A percentile compares a stretch with the other conserved stretches of the same genome.
Evolutionary conservation across 768 basidiomycete genomes (phyloP).

Genomic region (Lactarius psammicola): DNA sequence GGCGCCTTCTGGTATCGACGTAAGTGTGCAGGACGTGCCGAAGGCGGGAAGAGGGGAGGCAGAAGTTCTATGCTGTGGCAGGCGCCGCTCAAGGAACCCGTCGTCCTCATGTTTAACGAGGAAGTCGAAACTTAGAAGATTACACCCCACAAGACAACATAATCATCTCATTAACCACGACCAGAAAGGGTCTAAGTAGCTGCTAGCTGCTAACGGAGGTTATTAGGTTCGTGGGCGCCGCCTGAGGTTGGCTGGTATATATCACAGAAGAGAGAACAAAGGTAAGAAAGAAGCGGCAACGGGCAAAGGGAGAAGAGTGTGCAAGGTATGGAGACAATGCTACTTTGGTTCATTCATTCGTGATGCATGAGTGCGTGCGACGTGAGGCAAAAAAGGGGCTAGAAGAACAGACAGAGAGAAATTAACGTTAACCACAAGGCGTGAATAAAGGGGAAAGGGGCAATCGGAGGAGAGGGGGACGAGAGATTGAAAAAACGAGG

Average conservation of each 20-base stretch:
- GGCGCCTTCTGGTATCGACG: no score
- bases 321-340: constrained; percentile 24
- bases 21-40: no score
- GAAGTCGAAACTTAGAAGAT: not conserved
- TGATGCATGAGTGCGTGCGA: constrained; percentile 20
- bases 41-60: no score
- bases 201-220: not conserved
- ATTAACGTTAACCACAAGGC: constrained; percentile 23
- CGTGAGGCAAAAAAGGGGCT: constrained; percentile 19
- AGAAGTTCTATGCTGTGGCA: no score
- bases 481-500: not conserved
- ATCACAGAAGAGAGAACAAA: constrained; percentile 2
- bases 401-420: constrained; percentile 5
- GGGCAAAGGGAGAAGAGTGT: not conserved
- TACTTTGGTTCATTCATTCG: constrained; percentile 9
- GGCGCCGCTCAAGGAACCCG: no score
- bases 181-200: not conserved
- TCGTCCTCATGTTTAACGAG: no score
- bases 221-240: not conserved
- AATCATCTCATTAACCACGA: not conserved
- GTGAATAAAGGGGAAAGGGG: not conserved
- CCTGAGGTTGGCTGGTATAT: constrained; percentile 6
- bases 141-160: not conserved
- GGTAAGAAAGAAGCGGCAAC: not conserved
- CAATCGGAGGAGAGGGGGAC: constrained; percentile 7